Base-by-base conservation (phyloP, 2,329 filamentous ascomycete genomes). In the Didymella sp. region DNA sequence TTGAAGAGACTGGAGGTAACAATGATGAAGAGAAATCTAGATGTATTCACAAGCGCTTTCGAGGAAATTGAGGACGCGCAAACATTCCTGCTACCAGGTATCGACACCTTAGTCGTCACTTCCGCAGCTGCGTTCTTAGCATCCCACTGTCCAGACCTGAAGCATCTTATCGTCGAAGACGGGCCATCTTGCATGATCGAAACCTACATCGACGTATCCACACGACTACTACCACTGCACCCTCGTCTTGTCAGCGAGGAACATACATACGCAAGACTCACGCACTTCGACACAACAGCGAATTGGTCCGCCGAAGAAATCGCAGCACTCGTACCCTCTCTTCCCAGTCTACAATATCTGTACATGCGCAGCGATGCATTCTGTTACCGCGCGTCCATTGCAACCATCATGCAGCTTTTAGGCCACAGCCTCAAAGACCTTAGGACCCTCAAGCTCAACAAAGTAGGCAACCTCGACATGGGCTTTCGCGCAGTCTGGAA, bases 1-100 rank as follows among this genome's bases (percentile, higher is more conserved):
- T 17, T 67, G 8, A 57, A 33, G n/a, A 57, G 22, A 3, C 21
- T 67, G 12, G 58, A 65, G 11, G 45, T 67, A 9, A 59, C 49
- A 11, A 67, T 67, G 64, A 60, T 67, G 62, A 57, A 52, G n/a
- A 51, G 59, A 3, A 65, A 60, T 24, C n/a, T 65, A 8, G 62
- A 67, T 8, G 37, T 67, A 1, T 67, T 67, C 12, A 28, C 27
- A 3, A 40, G 51, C 30, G 60, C 62, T 1, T 61, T 66, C 17
- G 45, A 41, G 19, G 35, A 48, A 1, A 22, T 44, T 6, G 19
- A 28, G 0, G 31, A 58, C 11, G n/a, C n/a, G 8, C 24, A 37
- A 17, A 38, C 38, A 1, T 64, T 64, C 42, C 7, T 57, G 3
- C 27, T 62, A 5, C 40, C 55, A 12, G 43, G 27, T 2, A 25